These are phyloP conservation scores for Ogataea populi-albae DNA, from an alignment of 805 yeast genomes.

Conservation along the genomic window DNA sequence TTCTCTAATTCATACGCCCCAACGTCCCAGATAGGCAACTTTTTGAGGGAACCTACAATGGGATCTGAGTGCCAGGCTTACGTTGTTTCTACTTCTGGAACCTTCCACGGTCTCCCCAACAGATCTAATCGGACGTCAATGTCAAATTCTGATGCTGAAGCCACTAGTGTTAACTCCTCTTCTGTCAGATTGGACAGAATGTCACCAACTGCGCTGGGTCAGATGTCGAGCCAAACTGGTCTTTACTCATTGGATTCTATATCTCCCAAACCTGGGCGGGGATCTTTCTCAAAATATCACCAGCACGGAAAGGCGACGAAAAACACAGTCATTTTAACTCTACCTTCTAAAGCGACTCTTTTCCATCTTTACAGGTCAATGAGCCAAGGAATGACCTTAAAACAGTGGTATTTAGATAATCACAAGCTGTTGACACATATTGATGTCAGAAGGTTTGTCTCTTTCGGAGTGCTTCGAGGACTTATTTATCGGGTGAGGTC, in stretches of 20 bases:
- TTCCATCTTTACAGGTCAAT: constrained; percentile 75
- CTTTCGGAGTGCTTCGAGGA: constrained; percentile 83
- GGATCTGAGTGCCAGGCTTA: constrained; percentile 85
- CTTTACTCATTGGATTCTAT: constrained; percentile 4
- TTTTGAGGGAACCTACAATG: constrained; percentile 61
- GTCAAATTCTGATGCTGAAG: constrained; percentile 24
- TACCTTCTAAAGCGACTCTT: constrained; percentile 64
- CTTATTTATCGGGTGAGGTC: constrained; percentile 77
- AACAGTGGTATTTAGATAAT: constrained; percentile 79
- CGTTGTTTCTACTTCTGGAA: constrained; percentile 48
- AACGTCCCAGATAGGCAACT: constrained; percentile 68
- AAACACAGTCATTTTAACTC: constrained; percentile 18
- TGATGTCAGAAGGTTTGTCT: constrained; percentile 79
- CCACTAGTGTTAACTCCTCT: constrained; percentile 18
- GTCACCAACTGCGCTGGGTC: constrained; percentile 5
- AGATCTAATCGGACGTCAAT: constrained; percentile 27
- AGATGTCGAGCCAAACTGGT: constrained; percentile 2
- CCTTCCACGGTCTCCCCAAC: constrained; percentile 35
- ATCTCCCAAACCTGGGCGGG: constrained; percentile 14
- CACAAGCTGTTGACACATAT: constrained; percentile 54
- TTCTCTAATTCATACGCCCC: constrained; percentile 87
- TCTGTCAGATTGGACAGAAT: constrained; percentile 12
- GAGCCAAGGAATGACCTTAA: constrained; percentile 71
- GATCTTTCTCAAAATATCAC: constrained; percentile 7
- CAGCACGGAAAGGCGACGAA: constrained; percentile 1